Percentiles rank a stretch among this genome's conserved stretches.
Conservation (phyloP, 2,329 filamentous ascomycete species). For the Chalaropsis thielavioides region DNA sequence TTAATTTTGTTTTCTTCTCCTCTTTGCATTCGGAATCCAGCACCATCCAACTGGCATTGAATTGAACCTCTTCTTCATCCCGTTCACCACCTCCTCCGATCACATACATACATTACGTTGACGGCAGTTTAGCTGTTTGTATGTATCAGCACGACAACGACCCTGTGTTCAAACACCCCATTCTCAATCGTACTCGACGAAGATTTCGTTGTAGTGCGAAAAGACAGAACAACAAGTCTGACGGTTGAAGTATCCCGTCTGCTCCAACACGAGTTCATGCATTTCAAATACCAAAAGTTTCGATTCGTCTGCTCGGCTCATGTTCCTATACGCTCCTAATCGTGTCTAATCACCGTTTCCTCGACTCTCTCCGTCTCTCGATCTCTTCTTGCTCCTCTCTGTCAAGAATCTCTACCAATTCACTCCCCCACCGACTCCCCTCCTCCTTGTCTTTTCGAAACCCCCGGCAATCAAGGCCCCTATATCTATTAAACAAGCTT, state of each 20-base stretch:
- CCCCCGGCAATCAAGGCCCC: constrained; percentile 10
- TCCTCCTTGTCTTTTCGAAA: constrained; percentile 1
- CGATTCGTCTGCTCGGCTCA: constrained; percentile 28
- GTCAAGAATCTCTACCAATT: neutral
- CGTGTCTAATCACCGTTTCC: constrained; percentile 22
- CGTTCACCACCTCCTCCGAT: constrained; percentile 14
- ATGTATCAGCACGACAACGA: constrained; percentile 94
- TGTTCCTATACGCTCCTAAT: constrained; percentile 18
- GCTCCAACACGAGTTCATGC: constrained; percentile 42
- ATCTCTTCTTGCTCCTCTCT: constrained; percentile 11
- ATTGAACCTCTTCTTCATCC: constrained; percentile 8
- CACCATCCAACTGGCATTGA: constrained; percentile 6
- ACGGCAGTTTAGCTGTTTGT: constrained; percentile 38
- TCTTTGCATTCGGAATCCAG: constrained; percentile 10
- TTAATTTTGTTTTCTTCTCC: neutral
- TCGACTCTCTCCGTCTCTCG: constrained; percentile 23
- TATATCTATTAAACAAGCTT: constrained; percentile 1
- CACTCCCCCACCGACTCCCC: neutral
- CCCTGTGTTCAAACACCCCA: constrained; percentile 86
- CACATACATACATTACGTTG: constrained; percentile 16
- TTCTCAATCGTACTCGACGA: constrained; percentile 26
- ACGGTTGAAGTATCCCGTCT: constrained; percentile 57
- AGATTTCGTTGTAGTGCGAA: constrained; percentile 16
- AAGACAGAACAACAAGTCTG: constrained; percentile 36
- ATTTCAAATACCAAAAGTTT: constrained; percentile 40